phyloP scores from a whole-genome alignment of 169 alveolate genomes.

The Cryptosporidium ubiquitum region DNA sequence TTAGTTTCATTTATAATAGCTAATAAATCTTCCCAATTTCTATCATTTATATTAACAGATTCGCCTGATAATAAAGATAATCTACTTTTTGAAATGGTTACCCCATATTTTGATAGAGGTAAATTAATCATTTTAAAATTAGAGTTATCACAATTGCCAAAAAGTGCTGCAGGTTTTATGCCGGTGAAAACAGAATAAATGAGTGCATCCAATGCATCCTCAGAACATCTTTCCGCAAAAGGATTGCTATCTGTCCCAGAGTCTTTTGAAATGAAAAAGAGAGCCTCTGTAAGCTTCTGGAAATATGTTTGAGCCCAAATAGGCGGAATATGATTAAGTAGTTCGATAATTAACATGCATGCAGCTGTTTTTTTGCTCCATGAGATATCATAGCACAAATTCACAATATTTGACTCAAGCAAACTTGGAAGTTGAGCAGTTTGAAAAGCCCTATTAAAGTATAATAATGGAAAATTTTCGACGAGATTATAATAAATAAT shows the following conservation, averaged over 20 bases:
- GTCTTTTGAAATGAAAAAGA: slow-evolving; percentile 65
- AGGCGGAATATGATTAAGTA: slow-evolving; percentile 52
- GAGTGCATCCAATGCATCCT: slow-evolving; percentile 55
- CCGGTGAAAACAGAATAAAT: slow-evolving; percentile 55
- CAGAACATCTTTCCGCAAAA: slow-evolving; percentile 66
- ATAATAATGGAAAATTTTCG: slow-evolving; percentile 13
- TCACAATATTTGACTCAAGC: slow-evolving; percentile 29
- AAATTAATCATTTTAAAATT: background rate
- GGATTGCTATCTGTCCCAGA: slow-evolving; percentile 27
- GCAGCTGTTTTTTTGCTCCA: slow-evolving; percentile 61
- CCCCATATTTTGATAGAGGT: slow-evolving; percentile 22
- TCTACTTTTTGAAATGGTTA: slow-evolving; percentile 17
- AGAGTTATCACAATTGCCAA: slow-evolving; percentile 4
- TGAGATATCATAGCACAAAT: slow-evolving; percentile 30
- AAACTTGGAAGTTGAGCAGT: slow-evolving; percentile 61
- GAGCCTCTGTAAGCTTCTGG: slow-evolving; percentile 41
- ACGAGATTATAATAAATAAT: slow-evolving; percentile 26
- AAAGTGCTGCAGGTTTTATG: slow-evolving; percentile 32
- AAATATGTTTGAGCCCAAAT: slow-evolving; percentile 53
- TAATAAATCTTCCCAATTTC: slow-evolving; percentile 53
- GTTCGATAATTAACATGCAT: slow-evolving; percentile 21
- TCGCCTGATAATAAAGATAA: slow-evolving; percentile 56
- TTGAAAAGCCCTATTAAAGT: slow-evolving; percentile 37
- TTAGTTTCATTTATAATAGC: slow-evolving; percentile 19
- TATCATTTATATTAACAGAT: background rate